Conservation (phyloP, 805 yeast species). For the Candida corydali region DNA sequence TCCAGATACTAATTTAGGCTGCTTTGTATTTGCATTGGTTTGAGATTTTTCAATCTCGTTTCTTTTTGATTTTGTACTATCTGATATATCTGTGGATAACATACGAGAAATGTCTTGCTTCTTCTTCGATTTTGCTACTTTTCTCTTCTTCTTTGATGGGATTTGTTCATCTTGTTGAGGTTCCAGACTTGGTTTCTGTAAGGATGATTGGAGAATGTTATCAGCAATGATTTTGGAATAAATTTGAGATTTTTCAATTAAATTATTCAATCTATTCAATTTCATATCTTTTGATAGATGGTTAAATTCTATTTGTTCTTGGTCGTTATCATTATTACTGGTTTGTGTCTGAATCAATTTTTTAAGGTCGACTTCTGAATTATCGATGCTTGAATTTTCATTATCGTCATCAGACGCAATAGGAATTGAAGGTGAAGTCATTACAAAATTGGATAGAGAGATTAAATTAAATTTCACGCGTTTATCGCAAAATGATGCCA, state of each 20-base stretch:
- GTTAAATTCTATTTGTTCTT: conserved; percentile 40
- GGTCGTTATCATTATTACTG: conserved; percentile 3
- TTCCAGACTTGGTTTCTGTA: conserved; percentile 4
- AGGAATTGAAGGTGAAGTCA: no score
- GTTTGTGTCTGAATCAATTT: conserved; percentile 7
- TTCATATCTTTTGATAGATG: conserved; percentile 51
- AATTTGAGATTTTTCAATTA: conserved; percentile 84
- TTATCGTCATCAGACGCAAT: no score
- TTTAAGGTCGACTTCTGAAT: conserved; percentile 4
- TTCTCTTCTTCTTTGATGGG: conserved; percentile 19
- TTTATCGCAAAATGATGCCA: neutral
- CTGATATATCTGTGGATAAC: conserved; percentile 16
- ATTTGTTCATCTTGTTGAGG: conserved; percentile 13
- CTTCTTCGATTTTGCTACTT: conserved; percentile 8
- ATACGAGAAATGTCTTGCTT: conserved; percentile 15
- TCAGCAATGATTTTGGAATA: conserved; percentile 85
- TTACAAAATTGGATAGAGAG: neutral
- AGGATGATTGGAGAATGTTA: conserved; percentile 54
- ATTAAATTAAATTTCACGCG: neutral
- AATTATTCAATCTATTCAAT: conserved; percentile 59
- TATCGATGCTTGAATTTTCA: neutral
- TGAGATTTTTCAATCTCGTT: conserved; percentile 25
- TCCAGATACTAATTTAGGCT: conserved; percentile 33
- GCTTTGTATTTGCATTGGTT: conserved; percentile 9
- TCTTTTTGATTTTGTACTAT: conserved; percentile 15